phyloP scores from a whole-genome alignment of 106 monocot genomes.

The Hemerocallis citrina region DNA sequence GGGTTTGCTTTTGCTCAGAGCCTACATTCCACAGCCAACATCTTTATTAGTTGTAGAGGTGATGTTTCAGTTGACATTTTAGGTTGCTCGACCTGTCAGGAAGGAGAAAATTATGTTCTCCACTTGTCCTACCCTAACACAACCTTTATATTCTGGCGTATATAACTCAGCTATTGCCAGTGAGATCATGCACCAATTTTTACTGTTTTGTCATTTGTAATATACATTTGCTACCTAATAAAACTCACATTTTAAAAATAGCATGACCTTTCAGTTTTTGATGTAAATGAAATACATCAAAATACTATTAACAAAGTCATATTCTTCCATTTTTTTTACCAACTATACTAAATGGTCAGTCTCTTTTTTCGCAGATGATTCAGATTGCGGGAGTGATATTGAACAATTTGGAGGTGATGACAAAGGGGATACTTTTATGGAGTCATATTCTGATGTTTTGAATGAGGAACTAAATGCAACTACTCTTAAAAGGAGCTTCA shows the following conservation, averaged over 20 bases:
- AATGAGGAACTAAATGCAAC: conserved; percentile 59
- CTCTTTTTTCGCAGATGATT: conserved; percentile 61
- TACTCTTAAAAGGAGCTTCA: conserved; percentile 67
- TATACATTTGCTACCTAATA: too few species aligned
- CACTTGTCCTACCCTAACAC: too few species aligned
- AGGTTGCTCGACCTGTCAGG: neutral
- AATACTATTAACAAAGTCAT: neutral
- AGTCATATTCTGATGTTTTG: conserved; percentile 69
- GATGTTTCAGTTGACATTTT: neutral
- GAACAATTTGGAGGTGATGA: conserved; percentile 22
- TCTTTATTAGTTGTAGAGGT: neutral
- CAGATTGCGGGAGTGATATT: conserved; percentile 38
- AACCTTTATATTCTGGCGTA: too few species aligned
- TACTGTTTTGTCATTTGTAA: neutral
- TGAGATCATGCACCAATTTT: too few species aligned
- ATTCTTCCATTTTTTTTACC: too few species aligned
- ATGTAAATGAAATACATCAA: neutral
- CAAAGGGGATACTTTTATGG: conserved; percentile 51
- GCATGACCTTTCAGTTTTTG: neutral
- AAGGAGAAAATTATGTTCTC: neutral
- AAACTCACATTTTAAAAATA: neutral
- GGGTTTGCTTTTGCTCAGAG: neutral
- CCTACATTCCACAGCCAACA: neutral
- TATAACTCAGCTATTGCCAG: too few species aligned
- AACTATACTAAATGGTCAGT: too few species aligned